These are phyloP conservation scores for Boletus fagicola DNA, from an alignment of 768 basidiomycete genomes.

Conservation along the genomic window DNA sequence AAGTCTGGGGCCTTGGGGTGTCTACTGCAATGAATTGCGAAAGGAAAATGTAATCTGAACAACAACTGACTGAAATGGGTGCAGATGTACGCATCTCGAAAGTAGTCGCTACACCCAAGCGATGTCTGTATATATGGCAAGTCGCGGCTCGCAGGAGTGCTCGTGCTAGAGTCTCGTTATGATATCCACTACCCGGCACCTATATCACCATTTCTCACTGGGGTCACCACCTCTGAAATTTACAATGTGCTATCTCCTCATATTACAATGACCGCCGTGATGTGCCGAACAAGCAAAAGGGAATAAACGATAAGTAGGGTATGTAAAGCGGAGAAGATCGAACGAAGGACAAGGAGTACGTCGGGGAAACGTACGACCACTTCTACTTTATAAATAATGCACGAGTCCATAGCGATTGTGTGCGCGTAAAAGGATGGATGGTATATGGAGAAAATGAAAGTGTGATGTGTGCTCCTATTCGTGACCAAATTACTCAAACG, in stretches of 20 bases:
- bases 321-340: constrained; percentile 15
- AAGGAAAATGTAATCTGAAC: no score
- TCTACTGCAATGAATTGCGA: no score
- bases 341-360: constrained; percentile 3
- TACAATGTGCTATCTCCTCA: constrained; percentile 12
- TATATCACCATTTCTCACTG: no score
- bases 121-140: no score
- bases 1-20: no score
- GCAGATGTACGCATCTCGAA: no score
- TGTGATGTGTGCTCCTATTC: background rate
- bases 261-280: constrained; percentile 17
- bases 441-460: constrained; percentile 9
- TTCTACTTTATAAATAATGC: constrained; percentile 9
- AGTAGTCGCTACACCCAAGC: no score
- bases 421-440: background rate
- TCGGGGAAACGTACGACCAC: background rate
- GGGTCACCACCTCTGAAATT: constrained; percentile 6
- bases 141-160: no score
- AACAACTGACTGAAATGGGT: no score
- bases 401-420: constrained; percentile 14
- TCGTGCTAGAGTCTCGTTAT: no score
- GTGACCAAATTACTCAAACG: constrained; percentile 38
- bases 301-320: constrained; percentile 26
- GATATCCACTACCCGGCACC: no score
- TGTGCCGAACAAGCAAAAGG: constrained; percentile 1